Conservation (phyloP, 2,329 filamentous ascomycete species). For the Verticillium tricorpus region DNA sequence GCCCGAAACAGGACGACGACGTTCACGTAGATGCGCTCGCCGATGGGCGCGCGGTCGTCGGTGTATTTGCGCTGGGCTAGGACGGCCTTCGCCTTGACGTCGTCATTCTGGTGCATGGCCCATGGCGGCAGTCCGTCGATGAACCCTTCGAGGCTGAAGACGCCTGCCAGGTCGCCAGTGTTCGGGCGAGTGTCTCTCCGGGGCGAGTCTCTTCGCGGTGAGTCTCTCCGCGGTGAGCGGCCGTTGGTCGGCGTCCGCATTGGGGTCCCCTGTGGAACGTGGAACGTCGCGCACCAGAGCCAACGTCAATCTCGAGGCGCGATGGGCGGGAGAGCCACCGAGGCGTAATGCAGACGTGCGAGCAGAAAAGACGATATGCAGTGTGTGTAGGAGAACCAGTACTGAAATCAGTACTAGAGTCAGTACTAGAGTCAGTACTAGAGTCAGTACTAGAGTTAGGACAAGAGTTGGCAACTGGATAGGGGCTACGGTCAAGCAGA, state of each 20-base stretch:
- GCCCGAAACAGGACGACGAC: not conserved
- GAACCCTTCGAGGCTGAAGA: constrained; percentile 27
- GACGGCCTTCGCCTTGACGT: not conserved
- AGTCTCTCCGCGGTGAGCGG: not conserved
- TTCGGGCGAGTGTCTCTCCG: not conserved
- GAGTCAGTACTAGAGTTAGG: too few species aligned
- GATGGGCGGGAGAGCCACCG: too few species aligned
- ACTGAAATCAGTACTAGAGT: too few species aligned
- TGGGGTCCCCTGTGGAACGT: not conserved
- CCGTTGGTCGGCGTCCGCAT: not conserved
- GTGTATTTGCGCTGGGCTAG: not conserved
- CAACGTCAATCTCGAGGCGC: not conserved
- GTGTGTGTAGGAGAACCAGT: too few species aligned
- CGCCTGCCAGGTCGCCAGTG: not conserved
- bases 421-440: too few species aligned
- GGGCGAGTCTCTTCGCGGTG: not conserved
- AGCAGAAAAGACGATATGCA: too few species aligned
- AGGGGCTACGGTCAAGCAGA: too few species aligned
- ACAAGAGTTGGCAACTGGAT: too few species aligned
- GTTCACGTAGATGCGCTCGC: not conserved
- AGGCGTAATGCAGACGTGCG: too few species aligned
- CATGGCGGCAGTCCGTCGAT: constrained; percentile 13
- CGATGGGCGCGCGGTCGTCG: not conserved
- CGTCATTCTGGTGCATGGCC: not conserved
- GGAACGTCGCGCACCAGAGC: not conserved